Percentiles rank a stretch among this genome's conserved stretches.
Conservation (phyloP, 2,329 filamentous ascomycete species). For the Botryosphaeria dothidea region DNA sequence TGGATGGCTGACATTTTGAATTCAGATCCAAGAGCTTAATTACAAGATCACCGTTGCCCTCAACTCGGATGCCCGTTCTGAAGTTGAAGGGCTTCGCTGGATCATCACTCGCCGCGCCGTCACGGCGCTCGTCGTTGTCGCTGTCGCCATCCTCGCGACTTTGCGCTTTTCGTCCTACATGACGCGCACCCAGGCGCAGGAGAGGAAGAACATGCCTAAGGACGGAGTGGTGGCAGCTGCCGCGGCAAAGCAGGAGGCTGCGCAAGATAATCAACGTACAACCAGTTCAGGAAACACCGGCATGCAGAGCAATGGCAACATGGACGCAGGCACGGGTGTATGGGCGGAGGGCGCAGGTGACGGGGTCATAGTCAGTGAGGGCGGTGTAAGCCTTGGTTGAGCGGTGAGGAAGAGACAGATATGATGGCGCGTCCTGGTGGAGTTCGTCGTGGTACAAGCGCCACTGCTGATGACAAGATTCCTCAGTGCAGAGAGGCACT, state of each 20-base stretch:
- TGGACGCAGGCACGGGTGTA: not conserved
- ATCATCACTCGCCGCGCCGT: constrained; percentile 69
- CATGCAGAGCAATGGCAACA: not conserved
- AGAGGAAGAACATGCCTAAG: constrained; percentile 39
- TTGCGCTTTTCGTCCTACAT: constrained; percentile 43
- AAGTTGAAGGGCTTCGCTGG: constrained; percentile 91
- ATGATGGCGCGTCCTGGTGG: not conserved
- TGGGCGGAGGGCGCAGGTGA: constrained; percentile 11
- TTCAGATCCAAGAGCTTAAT: constrained; percentile 84
- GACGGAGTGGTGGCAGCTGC: not conserved
- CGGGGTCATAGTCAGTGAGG: constrained; percentile 17
- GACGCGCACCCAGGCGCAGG: constrained; percentile 40
- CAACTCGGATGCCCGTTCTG: constrained; percentile 86
- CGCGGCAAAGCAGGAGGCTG: not conserved
- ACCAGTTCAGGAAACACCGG: not conserved
- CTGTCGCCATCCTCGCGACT: constrained; percentile 46
- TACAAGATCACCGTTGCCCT: constrained; percentile 93
- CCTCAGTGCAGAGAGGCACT: not conserved
- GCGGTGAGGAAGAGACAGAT: not conserved
- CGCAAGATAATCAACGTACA: not conserved
- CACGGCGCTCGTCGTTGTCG: constrained; percentile 55
- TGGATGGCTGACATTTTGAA: not conserved
- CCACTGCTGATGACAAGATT: not conserved
- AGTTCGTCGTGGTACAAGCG: not conserved
- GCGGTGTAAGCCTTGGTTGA: constrained; percentile 19